Conservation (phyloP, 169 alveolate species). For the Toxoplasma gondii region DNA sequence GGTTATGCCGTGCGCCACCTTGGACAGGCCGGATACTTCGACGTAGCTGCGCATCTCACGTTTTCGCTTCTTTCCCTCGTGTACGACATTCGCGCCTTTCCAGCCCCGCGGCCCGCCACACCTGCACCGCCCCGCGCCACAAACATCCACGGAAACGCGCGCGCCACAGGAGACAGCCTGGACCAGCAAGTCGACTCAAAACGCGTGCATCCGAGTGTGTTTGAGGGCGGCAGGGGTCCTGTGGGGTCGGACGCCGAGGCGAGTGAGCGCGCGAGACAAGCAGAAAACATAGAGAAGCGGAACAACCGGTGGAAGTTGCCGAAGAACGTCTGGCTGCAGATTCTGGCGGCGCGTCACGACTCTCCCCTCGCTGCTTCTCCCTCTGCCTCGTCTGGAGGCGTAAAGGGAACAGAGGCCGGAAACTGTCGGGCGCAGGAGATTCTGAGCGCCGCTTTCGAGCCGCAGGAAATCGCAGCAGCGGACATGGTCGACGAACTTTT, state of each 20-base stretch:
- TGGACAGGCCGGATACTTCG: background rate
- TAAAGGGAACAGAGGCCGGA: background rate
- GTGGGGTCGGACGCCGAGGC: background rate
- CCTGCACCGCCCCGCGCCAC: background rate
- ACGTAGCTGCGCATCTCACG: slow-evolving; percentile 2
- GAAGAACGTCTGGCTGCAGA: slow-evolving; percentile 17
- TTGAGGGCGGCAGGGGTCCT: background rate
- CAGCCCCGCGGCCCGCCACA: background rate
- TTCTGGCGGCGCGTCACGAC: background rate
- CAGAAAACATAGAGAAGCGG: background rate
- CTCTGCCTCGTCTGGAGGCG: background rate
- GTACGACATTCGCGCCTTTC: slow-evolving; percentile 34
- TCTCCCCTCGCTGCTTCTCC: background rate
- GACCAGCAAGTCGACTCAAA: background rate
- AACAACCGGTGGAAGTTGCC: slow-evolving; percentile 21
- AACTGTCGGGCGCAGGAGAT: background rate
- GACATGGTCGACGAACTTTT: slow-evolving; percentile 19
- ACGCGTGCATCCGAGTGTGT: background rate
- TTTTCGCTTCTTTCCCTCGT: background rate
- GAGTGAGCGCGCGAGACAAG: background rate
- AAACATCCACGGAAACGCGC: background rate
- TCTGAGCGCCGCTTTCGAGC: background rate
- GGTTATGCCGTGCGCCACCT: background rate
- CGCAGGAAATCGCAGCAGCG: slow-evolving; percentile 19
- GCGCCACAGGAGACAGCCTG: background rate